Evolutionary conservation across 768 basidiomycete species (phyloP), one percentile per base, ranked within the genome.

Genomic region (Psilocybe tampanensis): DNA sequence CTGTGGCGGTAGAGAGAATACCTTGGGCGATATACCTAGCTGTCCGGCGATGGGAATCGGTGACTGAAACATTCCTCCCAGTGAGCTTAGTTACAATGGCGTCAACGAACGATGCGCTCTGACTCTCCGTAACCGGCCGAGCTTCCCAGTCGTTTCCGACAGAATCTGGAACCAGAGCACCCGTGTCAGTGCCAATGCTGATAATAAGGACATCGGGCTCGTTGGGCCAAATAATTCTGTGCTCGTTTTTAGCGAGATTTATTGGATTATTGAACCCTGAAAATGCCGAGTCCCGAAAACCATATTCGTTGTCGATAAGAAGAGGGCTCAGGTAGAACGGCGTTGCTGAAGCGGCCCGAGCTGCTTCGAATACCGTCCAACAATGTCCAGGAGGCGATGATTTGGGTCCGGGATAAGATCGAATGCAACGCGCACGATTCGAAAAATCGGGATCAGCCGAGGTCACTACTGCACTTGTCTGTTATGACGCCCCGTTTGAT

Each of bases 251-350:
- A 2, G 63, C 55, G 9, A 68, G 48, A 11, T 55, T 55, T 13
- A 61, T 51, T 1, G 68, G 68, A 41, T 64, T 68, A 42, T 65
- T 67, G 52, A 65, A 69, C 0, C 68, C 70, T 26, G 65, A 63
- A 47, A 66, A 65, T 1, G 64, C 66, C 0, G 68, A 52, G 44
- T 69, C 70, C 3, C 59, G 60, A 55, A 65, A 71, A 43, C 59
- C 57, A 39, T 62, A 55, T 36, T 53, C 60, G n/a, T 59, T 52
- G 22, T 60, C 32, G 32, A 64, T 13, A 8, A 49, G 44, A 11
- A 61, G 18, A 6, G 68, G 61, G 8, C 59, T 44, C 39, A 71
- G 42, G 44, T 59, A 68, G 12, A 66, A 34, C 1, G 58, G 56
- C 2, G 65, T 63, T 9, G 65, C 61, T 7, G 63, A 26, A 4